Evolutionary conservation across 805 yeast genomes (phyloP).

Genomic region (Nakazawaea pomicola): DNA sequence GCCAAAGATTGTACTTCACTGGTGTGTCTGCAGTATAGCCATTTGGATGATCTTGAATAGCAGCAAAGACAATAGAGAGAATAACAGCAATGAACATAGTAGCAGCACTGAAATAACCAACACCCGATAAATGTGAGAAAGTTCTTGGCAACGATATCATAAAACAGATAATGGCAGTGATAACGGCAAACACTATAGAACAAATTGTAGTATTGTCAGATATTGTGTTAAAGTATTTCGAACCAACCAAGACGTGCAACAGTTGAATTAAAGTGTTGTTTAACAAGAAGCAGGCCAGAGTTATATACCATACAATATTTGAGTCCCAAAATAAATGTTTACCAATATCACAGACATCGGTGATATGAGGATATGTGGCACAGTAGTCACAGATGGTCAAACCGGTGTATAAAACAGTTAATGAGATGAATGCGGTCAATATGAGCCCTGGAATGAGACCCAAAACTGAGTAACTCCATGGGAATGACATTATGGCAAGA

Average conservation of each 20-base stretch:
- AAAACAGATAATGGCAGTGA: constrained; percentile 44
- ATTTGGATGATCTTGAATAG: constrained; percentile 44
- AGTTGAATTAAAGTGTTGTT: constrained; percentile 57
- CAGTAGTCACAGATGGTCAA: constrained; percentile 51
- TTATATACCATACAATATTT: constrained; percentile 50
- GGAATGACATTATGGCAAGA: constrained; percentile 60
- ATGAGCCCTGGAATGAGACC: constrained; percentile 57
- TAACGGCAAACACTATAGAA: constrained; percentile 47
- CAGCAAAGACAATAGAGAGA: constrained; percentile 49
- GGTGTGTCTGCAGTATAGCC: constrained; percentile 33
- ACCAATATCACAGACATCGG: constrained; percentile 55
- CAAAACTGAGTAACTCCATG: constrained; percentile 57
- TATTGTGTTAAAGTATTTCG: constrained; percentile 53
- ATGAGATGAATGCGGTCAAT: constrained; percentile 45
- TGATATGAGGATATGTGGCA: constrained; percentile 44
- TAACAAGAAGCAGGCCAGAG: constrained; percentile 47
- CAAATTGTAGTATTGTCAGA: constrained; percentile 41
- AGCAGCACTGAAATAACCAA: constrained; percentile 48
- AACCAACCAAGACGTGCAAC: constrained; percentile 55
- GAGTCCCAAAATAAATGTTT: constrained; percentile 48
- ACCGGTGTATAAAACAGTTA: constrained; percentile 51
- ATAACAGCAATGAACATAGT: constrained; percentile 56
- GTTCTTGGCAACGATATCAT: constrained; percentile 53
- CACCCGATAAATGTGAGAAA: constrained; percentile 43
- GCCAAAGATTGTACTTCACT: constrained; percentile 43